These are phyloP conservation scores for Rubus parviflorus DNA, from an alignment of 306 rosid genomes.

Conservation along the genomic window DNA sequence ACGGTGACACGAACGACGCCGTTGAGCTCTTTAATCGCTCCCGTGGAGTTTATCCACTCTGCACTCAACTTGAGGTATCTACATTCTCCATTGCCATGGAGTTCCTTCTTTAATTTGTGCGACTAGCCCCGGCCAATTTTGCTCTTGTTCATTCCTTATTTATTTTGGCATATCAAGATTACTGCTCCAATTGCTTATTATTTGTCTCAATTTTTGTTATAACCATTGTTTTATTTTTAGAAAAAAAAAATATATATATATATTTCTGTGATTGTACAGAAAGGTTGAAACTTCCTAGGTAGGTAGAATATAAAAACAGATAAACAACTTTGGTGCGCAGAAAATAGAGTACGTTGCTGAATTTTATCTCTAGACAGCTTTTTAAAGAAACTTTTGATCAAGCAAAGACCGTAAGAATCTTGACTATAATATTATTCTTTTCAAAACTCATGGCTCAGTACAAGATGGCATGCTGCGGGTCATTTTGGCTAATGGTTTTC, in stretches of 20 bases:
- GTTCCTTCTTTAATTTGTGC: not conserved
- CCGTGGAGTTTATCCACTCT: constrained; percentile 44
- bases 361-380: too few species aligned
- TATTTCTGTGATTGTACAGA: not conserved
- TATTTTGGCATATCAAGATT: not conserved
- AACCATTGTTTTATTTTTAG: not conserved
- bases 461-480: not conserved
- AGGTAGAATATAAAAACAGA: not conserved
- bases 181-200: not conserved
- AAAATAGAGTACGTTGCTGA: not conserved
- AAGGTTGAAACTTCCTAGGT: not conserved
- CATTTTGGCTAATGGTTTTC: not conserved
- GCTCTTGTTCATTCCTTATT: not conserved
- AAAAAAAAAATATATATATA: not conserved
- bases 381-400: not conserved
- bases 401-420: not conserved
- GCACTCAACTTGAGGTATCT: constrained; percentile 52
- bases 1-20: constrained; percentile 51
- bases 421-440: not conserved
- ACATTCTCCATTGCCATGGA: not conserved
- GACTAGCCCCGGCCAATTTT: too few species aligned
- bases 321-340: not conserved
- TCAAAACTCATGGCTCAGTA: not conserved
- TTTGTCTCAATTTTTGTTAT: not conserved
- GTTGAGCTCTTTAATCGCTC: constrained; percentile 56